These are phyloP conservation scores for Nitzschia palea DNA, from an alignment of 108 stramenopile genomes.

Conservation along the genomic window DNA sequence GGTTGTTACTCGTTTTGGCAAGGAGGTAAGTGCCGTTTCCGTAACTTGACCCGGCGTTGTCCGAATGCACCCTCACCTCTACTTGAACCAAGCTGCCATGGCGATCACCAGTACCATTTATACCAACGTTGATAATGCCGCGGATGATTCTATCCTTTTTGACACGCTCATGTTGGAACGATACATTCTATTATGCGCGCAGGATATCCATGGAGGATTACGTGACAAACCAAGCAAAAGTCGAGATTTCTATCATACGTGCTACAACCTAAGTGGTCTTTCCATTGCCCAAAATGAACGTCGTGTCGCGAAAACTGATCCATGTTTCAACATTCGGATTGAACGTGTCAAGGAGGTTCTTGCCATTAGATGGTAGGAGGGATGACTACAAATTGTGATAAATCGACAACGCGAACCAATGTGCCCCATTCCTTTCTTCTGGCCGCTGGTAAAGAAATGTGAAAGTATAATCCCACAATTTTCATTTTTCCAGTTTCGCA, in stretches of 20 bases:
- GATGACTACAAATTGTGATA: too few species aligned
- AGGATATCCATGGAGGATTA: slow-evolving; percentile 95
- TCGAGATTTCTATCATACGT: slow-evolving; percentile 97
- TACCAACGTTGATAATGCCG: not conserved
- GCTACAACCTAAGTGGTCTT: slow-evolving; percentile 95
- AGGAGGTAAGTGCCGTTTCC: slow-evolving; percentile 72
- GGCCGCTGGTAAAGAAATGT: too few species aligned
- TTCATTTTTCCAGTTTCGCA: too few species aligned
- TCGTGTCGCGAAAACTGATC: slow-evolving; percentile 58
- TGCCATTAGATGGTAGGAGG: not conserved
- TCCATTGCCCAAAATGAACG: slow-evolving; percentile 62
- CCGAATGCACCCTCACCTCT: not conserved
- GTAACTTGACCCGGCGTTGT: not conserved
- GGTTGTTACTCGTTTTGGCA: slow-evolving; percentile 99
- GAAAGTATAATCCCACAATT: too few species aligned
- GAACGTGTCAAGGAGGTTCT: slow-evolving; percentile 46
- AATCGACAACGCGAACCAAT: too few species aligned
- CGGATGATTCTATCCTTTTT: slow-evolving; percentile 37
- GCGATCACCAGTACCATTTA: slow-evolving; percentile 23
- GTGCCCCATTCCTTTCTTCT: too few species aligned
- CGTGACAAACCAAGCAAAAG: slow-evolving; percentile 89
- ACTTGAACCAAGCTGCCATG: slow-evolving; percentile 5
- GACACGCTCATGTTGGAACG: slow-evolving; percentile 85
- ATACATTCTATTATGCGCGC: slow-evolving; percentile 96
- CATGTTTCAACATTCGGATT: slow-evolving; percentile 77